These are phyloP conservation scores for Huntiella moniliformis DNA, from an alignment of 2,329 filamentous ascomycete species.

Conservation along the genomic window DNA sequence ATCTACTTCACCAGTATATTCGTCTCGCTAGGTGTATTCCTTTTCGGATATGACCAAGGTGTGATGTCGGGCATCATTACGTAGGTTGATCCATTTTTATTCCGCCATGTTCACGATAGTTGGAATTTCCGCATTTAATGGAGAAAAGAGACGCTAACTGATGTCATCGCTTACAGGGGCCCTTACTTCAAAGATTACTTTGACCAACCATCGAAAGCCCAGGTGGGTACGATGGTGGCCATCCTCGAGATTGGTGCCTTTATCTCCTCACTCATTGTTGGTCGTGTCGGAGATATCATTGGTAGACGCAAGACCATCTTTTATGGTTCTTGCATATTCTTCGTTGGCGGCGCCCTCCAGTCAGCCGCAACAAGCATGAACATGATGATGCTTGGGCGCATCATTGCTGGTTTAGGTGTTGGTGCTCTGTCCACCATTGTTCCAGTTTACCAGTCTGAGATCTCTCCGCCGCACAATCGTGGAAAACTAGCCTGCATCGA, in stretches of 20 bases:
- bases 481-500: constrained; percentile 95
- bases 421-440: constrained; percentile 83
- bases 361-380: constrained; percentile 63
- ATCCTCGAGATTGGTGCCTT: constrained; percentile 91
- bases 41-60: constrained; percentile 80
- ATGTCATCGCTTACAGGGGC: constrained; percentile 36
- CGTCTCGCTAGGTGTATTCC: constrained; percentile 68
- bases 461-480: constrained; percentile 88
- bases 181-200: constrained; percentile 84
- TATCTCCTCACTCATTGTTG: constrained; percentile 70
- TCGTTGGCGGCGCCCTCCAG: constrained; percentile 67
- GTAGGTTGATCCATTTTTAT: constrained; percentile 24
- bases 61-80: constrained; percentile 64
- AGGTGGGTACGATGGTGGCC: constrained; percentile 93
- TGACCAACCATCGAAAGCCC: constrained; percentile 64
- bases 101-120: background rate
- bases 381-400: constrained; percentile 74
- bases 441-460: constrained; percentile 85
- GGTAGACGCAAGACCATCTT: constrained; percentile 79
- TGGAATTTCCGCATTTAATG: background rate
- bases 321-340: constrained; percentile 82
- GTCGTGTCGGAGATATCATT: constrained; percentile 77
- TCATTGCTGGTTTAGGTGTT: constrained; percentile 70
- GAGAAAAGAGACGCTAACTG: background rate
- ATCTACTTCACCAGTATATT: constrained; percentile 95